Conservation (phyloP, 768 basidiomycete genomes). For the Leccinum sublutescens region DNA sequence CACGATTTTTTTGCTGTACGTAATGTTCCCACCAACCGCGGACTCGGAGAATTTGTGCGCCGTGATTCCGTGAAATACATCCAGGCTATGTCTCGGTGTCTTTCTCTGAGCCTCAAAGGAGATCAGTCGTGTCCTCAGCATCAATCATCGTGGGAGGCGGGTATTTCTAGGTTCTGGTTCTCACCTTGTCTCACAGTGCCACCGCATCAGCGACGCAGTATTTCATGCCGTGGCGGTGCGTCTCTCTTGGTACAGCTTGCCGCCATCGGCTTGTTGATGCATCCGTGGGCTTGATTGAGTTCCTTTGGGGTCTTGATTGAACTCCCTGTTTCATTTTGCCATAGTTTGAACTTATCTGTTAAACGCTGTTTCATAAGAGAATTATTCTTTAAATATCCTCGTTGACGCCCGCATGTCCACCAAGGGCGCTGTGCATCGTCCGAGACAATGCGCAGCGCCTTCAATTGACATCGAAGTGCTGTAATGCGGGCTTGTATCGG, state of each 20-base stretch:
- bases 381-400: not conserved
- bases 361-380: not conserved
- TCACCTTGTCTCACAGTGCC: not conserved
- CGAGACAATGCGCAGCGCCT: too few species aligned
- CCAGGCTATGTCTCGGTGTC: too few species aligned
- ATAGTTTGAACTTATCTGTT: not conserved
- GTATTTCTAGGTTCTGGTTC: not conserved
- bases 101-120: not conserved
- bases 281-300: not conserved
- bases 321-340: not conserved
- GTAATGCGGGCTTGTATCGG: not conserved
- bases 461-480: too few species aligned
- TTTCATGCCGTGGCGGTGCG: not conserved
- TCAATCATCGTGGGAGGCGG: not conserved
- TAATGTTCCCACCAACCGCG: not conserved
- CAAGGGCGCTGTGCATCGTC: not conserved
- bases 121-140: not conserved
- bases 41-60: too few species aligned
- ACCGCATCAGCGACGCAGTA: not conserved
- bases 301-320: not conserved
- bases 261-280: not conserved
- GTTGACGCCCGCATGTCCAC: not conserved
- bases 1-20: not conserved
- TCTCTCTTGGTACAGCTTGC: not conserved
- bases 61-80: not conserved